Base-by-base conservation (phyloP, 2,329 filamentous ascomycete species). In the Ascochyta lentis region DNA sequence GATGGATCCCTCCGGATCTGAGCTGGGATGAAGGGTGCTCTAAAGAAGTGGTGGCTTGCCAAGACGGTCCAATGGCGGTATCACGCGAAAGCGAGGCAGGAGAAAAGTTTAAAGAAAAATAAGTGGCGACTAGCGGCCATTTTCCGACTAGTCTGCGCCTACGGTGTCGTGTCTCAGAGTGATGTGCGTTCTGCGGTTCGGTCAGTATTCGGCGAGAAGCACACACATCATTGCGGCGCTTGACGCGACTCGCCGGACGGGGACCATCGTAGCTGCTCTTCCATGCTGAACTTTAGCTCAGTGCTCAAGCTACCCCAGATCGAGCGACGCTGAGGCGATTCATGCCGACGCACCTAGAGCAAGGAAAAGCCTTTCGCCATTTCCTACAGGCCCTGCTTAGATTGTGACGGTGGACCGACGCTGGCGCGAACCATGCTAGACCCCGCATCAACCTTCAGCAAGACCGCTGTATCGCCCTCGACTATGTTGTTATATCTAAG, bases 391-490 rank as follows among this genome's bases (percentile, higher is more conserved):
- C 56, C 66, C 59, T 64, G 62, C 49, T 59, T 65, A 58, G 54
- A 63, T 56, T 59, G 58, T 64, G 62, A 69, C 57, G 56, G 66
- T 68, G 64, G 65, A 66, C 60, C 65, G 67, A 60, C 64, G 64
- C 54, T 72, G 64, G 69, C 67, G 67, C 58, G 67, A 74, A 73
- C 70, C 63, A 70, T 68, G 60, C 61, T 63, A 60, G 46, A 73
- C 71, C 71, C 71, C 71, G 71, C 71, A 72, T 69, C 52, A 63
- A 59, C 56, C 58, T 58, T 62, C 62, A 58, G 60, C 56, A 56
- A 59, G 58, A 61, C 58, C 51, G 56, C 62, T 61, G 58, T 54
- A 59, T 63, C 57, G 56, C 63, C 63, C 58, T 47, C 31, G 47
- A 61, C 58, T 53, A 67, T 66, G 61, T 53, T 65, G 61, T 60